Base-by-base conservation (phyloP, 2,329 filamentous ascomycete genomes). In the Phyllosticta capitalensis region DNA sequence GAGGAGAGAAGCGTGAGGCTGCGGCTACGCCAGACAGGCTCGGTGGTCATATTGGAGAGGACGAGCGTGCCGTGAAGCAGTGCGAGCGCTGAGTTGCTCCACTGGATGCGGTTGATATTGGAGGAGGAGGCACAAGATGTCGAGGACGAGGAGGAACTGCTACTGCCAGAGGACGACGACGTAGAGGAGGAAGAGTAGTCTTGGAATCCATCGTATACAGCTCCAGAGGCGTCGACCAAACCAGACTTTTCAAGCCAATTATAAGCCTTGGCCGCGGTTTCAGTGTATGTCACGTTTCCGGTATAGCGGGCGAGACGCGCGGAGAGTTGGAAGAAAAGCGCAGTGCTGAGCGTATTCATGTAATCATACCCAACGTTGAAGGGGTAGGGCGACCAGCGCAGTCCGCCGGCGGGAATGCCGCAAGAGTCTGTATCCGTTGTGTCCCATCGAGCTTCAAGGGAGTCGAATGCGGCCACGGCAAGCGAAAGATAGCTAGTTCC, bases 321-420 rank as follows among this genome's bases (percentile, higher is more conserved):
- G 3, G 87, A 85, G 12, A 95, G 79, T 67, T 92, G 87, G 72
- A 95, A 92, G 69, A 94, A 84, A n/a, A 85, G 86, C 50, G 88
- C 89, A 71, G 94, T 94, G 62, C 85, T 86, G 65, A 92, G 83
- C 17, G 85, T 81, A 75, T 92, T 92, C 74, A 92, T 94, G 81
- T 95, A 94, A 67, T 84, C 80, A 70, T 91, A 86, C 14, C 90
- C 90, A 52, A 70, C 84, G 69, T 95, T 92, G 66, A 81, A 83
- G 1, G 81, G 75, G 70, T 86, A 92, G 65, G 95, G 90, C 75
- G 95, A 90, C 89, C 89, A 92, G 60, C 83, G 79, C 53, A 94
- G 75, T 4, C 90, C 90, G 62, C 90, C 90, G 24, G 78, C 79
- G 67, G 90, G 95, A 48, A 76, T 73, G 0, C 77, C 75, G 0